Percentiles rank a stretch among this genome's conserved stretches.
phyloP scores from a whole-genome alignment of 2,329 filamentous ascomycete genomes.

The Phyllosticta paracitricarpa region DNA sequence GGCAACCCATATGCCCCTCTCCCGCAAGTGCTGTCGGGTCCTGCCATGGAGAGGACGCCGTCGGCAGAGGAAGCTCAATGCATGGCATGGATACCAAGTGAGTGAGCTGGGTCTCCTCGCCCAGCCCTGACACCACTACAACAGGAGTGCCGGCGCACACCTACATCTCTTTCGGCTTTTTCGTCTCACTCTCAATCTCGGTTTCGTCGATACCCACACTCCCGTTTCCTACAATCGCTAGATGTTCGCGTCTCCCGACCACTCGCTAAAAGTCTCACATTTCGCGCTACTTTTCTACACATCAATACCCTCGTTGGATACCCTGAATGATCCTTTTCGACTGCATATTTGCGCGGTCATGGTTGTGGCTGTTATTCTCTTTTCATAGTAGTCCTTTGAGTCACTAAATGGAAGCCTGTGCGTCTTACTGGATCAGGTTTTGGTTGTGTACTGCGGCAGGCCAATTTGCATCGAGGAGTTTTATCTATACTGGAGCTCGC shows the following conservation, averaged over 20 bases:
- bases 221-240: neutral
- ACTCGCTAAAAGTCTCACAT: neutral
- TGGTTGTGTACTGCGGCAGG: neutral
- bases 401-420: neutral
- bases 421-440: neutral
- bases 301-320: neutral
- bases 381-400: neutral
- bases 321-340: neutral
- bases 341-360: neutral
- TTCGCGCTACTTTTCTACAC: neutral
- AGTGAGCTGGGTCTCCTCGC: neutral
- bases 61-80: neutral
- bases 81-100: neutral
- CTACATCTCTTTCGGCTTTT: neutral
- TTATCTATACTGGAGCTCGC: neutral
- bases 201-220: neutral
- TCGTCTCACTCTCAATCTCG: neutral
- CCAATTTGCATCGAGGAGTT: neutral
- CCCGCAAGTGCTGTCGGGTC: neutral
- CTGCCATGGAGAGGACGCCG: neutral
- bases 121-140: neutral
- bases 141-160: neutral
- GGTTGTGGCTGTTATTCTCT: neutral
- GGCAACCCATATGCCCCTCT: neutral
- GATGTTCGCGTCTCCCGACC: neutral